Evolutionary conservation across 2,329 filamentous ascomycete genomes (phyloP).

Genomic region (Camptophora hylomeconis): DNA sequence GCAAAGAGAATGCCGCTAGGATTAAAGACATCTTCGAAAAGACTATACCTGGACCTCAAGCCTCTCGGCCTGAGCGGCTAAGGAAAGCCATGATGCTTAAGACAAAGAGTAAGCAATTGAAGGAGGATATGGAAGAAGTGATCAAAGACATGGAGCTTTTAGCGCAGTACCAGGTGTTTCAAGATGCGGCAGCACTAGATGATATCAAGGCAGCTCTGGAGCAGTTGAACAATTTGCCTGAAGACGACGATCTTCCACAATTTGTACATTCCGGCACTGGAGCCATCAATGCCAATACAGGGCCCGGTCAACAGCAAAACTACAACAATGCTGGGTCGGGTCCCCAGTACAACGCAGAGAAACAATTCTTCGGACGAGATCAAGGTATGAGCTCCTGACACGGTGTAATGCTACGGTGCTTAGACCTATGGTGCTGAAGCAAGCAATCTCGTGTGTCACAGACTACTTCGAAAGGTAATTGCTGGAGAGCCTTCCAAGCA

Average conservation of each 20-base stretch:
- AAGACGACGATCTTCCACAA: conserved; percentile 4
- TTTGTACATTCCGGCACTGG: conserved; percentile 3
- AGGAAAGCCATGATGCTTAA: conserved; percentile 5
- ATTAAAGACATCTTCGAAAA: conserved; percentile 8
- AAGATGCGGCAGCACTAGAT: conserved; percentile 5
- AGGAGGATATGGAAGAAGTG: conserved; percentile 7
- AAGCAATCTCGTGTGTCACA: too few species aligned
- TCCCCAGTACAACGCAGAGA: conserved; percentile 4
- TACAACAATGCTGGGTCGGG: conserved; percentile 6
- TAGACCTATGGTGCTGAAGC: too few species aligned
- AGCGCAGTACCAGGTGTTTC: conserved; percentile 6
- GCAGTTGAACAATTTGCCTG: conserved; percentile 4
- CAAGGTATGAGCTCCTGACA: conserved; percentile 5
- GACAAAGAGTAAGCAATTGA: conserved; percentile 6
- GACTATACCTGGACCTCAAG: conserved; percentile 3
- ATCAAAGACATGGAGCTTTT: conserved; percentile 5
- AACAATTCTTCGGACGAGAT: conserved; percentile 6
- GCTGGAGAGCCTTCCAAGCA: too few species aligned
- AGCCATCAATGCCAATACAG: conserved; percentile 4
- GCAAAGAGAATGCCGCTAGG: conserved; percentile 4
- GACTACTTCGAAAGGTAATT: too few species aligned
- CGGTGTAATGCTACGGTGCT: too few species aligned
- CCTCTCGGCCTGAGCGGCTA: conserved; percentile 2
- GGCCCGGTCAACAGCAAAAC: conserved; percentile 3
- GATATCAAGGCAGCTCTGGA: conserved; percentile 6